A percentile compares a stretch with the other conserved stretches of the same genome.
Evolutionary conservation across 257 asterid genomes (phyloP).

Genomic region (Agastache rugosa): DNA sequence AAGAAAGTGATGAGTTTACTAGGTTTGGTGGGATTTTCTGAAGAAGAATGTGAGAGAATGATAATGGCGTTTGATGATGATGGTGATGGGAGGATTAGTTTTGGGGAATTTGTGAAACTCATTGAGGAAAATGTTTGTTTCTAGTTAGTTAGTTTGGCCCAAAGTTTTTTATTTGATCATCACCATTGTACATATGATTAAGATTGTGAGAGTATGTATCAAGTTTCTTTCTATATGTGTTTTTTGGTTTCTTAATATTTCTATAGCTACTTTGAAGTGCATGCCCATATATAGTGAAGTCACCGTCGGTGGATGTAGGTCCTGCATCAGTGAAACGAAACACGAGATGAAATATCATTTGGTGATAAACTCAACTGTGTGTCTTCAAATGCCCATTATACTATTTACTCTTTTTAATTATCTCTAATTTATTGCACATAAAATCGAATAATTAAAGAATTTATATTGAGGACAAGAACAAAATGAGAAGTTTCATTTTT

Average conservation of each 20-base stretch:
- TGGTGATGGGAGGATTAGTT: constrained; percentile 55
- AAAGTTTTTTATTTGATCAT: not conserved
- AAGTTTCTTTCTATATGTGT: not conserved
- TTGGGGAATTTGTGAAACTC: constrained; percentile 60
- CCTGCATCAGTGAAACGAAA: not conserved
- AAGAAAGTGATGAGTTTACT: constrained; percentile 40
- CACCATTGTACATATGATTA: not conserved
- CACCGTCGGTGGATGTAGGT: too few species aligned
- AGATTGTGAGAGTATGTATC: not conserved
- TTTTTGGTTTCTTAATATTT: too few species aligned
- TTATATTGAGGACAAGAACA: too few species aligned
- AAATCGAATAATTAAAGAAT: too few species aligned
- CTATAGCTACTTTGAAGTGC: too few species aligned
- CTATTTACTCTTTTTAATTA: too few species aligned
- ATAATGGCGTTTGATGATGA: constrained; percentile 55
- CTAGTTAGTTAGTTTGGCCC: not conserved
- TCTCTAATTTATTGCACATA: too few species aligned
- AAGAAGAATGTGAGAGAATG: constrained; percentile 52
- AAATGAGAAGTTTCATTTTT: too few species aligned
- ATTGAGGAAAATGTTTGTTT: constrained; percentile 45
- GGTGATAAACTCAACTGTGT: not conserved
- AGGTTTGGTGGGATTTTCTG: constrained; percentile 41
- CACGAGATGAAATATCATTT: not conserved
- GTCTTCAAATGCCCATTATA: too few species aligned
- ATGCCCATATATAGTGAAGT: too few species aligned